Conservation (phyloP, 202 grass and related monocot species). For the Musa balbisiana region DNA sequence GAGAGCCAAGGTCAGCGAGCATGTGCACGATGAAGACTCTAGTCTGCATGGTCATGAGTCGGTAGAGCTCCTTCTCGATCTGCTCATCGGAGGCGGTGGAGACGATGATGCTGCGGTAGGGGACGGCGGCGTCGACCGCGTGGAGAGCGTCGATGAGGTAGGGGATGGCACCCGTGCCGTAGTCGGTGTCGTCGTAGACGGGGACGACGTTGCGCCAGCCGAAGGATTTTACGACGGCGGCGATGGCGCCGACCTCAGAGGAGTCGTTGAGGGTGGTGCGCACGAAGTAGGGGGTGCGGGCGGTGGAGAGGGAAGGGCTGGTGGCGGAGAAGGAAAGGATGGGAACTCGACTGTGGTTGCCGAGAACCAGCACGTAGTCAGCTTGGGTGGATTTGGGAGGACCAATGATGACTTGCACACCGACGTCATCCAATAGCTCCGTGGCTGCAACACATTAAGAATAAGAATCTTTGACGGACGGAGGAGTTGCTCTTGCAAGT, state of each 20-base stretch:
- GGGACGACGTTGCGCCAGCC: conserved; percentile 37
- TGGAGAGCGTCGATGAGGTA: conserved; percentile 44
- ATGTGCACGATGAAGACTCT: conserved; percentile 23
- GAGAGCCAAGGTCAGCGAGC: not conserved
- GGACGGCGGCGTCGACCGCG: conserved; percentile 16
- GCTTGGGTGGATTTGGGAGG: conserved; percentile 29
- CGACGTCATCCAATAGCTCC: conserved; percentile 48
- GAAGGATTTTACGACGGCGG: conserved; percentile 39
- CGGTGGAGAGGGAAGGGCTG: conserved; percentile 35
- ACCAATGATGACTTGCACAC: conserved; percentile 62
- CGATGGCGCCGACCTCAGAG: conserved; percentile 40
- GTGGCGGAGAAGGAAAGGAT: conserved; percentile 61
- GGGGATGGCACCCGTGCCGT: conserved; percentile 46
- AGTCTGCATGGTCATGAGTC: conserved; percentile 28
- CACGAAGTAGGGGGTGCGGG: conserved; percentile 51
- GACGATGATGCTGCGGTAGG: conserved; percentile 30
- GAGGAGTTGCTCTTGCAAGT: no score
- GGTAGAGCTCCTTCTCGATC: conserved; percentile 36
- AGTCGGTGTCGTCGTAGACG: conserved; percentile 54
- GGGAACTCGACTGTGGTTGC: conserved; percentile 45
- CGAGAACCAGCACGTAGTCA: conserved; percentile 41
- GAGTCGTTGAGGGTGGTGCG: conserved; percentile 54
- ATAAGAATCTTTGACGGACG: no score
- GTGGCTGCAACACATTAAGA: conserved; percentile 33
- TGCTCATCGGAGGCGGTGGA: conserved; percentile 2